phyloP scores from a whole-genome alignment of 208 protist genomes.

The Wallacemonas sp. region DNA sequence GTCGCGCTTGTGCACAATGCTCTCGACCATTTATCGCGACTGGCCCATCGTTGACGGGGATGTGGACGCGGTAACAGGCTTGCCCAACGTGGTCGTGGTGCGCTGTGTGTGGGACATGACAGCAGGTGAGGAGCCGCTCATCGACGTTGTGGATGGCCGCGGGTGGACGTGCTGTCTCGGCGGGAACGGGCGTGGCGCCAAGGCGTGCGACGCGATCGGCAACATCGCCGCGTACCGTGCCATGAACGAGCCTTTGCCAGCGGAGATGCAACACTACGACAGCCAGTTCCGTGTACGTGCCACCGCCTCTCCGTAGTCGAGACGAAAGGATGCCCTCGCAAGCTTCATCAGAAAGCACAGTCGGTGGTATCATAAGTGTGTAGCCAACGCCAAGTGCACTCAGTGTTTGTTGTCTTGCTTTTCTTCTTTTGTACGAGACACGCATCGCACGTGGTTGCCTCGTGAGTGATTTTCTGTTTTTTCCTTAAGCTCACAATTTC shows the following conservation, averaged over 20 bases:
- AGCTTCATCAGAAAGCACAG: no score
- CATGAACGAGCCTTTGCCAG: constrained; percentile 16
- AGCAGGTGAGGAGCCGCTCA: not conserved
- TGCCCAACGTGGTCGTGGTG: constrained; percentile 9
- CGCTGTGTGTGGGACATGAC: constrained; percentile 27
- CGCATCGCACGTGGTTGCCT: not conserved
- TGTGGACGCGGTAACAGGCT: not conserved
- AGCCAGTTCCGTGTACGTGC: constrained; percentile 2
- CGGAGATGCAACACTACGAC: constrained; percentile 2
- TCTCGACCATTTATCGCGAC: constrained; percentile 8
- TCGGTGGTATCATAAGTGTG: no score
- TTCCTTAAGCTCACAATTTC: not conserved
- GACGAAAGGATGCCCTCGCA: not conserved
- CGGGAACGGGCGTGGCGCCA: constrained; percentile 18
- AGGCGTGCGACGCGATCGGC: constrained; percentile 30
- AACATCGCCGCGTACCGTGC: constrained; percentile 19
- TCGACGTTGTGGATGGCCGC: constrained; percentile 14
- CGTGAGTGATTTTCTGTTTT: not conserved
- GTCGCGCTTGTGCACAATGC: not conserved
- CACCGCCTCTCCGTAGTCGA: not conserved
- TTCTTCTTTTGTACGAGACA: constrained; percentile 1
- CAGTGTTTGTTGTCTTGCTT: constrained; percentile 1
- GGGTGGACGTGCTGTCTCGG: constrained; percentile 19
- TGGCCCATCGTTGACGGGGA: constrained; percentile 1
- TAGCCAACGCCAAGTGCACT: no score